phyloP scores from a whole-genome alignment of 352 stramenopile species.

The Pythium insidiosum region DNA sequence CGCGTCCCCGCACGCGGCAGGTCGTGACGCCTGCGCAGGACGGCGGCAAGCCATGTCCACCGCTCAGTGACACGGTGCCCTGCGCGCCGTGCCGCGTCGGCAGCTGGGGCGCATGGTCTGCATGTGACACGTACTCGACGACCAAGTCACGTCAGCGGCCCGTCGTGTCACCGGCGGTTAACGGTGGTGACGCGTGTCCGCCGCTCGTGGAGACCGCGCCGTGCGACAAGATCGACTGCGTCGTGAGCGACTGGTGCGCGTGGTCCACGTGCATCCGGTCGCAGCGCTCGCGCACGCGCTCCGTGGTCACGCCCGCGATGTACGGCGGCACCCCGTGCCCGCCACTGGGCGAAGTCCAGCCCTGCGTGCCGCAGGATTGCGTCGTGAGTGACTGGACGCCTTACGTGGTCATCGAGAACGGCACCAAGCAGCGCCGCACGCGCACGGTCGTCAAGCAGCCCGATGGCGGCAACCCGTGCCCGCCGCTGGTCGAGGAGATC shows the following conservation, averaged over 20 bases:
- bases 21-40: conserved; percentile 25
- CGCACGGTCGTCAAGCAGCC: not conserved
- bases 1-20: conserved; percentile 18
- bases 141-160: conserved; percentile 24
- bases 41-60: conserved; percentile 28
- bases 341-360: conserved; percentile 12
- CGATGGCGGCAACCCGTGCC: conserved; percentile 8
- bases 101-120: conserved; percentile 21
- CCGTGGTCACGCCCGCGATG: conserved; percentile 5
- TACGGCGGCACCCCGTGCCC: conserved; percentile 26
- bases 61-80: conserved; percentile 24
- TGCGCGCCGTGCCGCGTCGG: conserved; percentile 27
- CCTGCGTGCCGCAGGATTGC: not conserved
- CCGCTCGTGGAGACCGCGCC: conserved; percentile 15
- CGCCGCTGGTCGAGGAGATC: conserved; percentile 7
- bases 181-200: conserved; percentile 31
- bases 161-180: conserved; percentile 17
- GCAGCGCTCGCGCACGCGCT: conserved; percentile 11
- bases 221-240: conserved; percentile 47
- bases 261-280: conserved; percentile 19
- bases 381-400: not conserved
- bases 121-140: conserved; percentile 23
- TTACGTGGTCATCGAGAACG: not conserved
- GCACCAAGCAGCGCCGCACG: not conserved
- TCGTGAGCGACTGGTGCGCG: conserved; percentile 38